Percentiles rank a stretch among this genome's conserved stretches.
Evolutionary conservation across 1,284 basidiomycete genomes (phyloP).

Genomic region (Naganishia liquefaciens): DNA sequence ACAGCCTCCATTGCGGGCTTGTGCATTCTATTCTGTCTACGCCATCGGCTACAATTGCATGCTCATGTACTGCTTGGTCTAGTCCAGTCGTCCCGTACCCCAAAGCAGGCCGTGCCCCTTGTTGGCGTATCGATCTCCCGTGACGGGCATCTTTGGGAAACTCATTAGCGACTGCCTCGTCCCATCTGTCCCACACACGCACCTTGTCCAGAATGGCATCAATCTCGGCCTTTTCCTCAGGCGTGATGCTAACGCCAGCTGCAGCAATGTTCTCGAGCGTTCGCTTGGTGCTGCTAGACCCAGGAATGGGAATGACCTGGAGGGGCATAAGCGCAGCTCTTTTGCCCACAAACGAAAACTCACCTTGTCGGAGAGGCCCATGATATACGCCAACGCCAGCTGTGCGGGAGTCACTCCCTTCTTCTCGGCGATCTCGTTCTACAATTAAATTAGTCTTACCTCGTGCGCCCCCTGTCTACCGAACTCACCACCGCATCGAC

Average conservation of each 20-base stretch:
- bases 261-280: constrained; percentile 58
- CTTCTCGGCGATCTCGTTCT: constrained; percentile 57
- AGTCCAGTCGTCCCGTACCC: constrained; percentile 27
- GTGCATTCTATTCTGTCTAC: too few species aligned
- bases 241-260: constrained; percentile 56
- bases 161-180: neutral
- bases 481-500: constrained; percentile 54
- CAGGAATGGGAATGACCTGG: constrained; percentile 61
- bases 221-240: constrained; percentile 51
- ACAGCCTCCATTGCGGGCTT: too few species aligned
- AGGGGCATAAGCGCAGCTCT: neutral
- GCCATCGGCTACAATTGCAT: too few species aligned
- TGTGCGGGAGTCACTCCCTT: constrained; percentile 62
- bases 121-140: constrained; percentile 30
- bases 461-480: neutral
- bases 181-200: too few species aligned
- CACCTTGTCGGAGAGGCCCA: constrained; percentile 56
- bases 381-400: constrained; percentile 65
- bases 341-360: constrained; percentile 6
- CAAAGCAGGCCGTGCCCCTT: constrained; percentile 31
- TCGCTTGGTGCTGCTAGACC: constrained; percentile 57
- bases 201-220: constrained; percentile 50
- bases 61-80: too few species aligned
- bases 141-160: constrained; percentile 5
- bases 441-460: constrained; percentile 11